Evolutionary conservation across 1,139 yeast genomes (phyloP), one percentile per base, ranked within the genome.

Genomic region (Pichia norvegensis): DNA sequence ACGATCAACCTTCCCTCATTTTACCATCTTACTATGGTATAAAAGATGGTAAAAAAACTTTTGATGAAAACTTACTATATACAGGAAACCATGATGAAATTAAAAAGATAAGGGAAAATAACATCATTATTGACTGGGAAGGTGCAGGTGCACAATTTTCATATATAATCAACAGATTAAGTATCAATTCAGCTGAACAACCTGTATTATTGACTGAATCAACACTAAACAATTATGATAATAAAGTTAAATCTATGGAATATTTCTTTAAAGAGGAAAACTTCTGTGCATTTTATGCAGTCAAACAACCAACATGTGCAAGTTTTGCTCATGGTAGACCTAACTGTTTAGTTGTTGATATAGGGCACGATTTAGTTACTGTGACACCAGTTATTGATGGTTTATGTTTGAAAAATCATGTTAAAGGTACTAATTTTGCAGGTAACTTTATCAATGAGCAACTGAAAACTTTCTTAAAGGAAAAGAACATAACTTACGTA

Each of bases 341-440:
- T 38, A 87, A 85, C 55, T 95, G 97, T 59, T 69, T 92, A 45
- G 94, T 94, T 31, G 95, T 94, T 37, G 97, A 94, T 64, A 68
- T 90, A 38, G 98, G 99, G 2, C 95, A 88, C 58, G 90, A 85
- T 55, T 69, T 84, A 2, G 73, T 81, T 16, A 79, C 92, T 46
- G 95, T 85, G 2, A 85, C 96, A 1, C 97, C 99, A 0, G 94
- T 92, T 3, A 78, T 90, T 45, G 99, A 92, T 65, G 98, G 98
- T 4, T 76, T 92, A 61, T 85, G 94, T 40, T 70, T 92, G 49
- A 72, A 83, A 55, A 84, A 76, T 61, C 85, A 82, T 52, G 78
- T 85, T 5, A 72, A 77, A 67, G 76, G 81, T 52, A 82, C 86
- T 3, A 78, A 73, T 55, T 80, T 81, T 55, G 79, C 81, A 1